These are phyloP conservation scores for Lignosus rhinocerotis DNA, from an alignment of 1,284 basidiomycete species.

Conservation along the genomic window DNA sequence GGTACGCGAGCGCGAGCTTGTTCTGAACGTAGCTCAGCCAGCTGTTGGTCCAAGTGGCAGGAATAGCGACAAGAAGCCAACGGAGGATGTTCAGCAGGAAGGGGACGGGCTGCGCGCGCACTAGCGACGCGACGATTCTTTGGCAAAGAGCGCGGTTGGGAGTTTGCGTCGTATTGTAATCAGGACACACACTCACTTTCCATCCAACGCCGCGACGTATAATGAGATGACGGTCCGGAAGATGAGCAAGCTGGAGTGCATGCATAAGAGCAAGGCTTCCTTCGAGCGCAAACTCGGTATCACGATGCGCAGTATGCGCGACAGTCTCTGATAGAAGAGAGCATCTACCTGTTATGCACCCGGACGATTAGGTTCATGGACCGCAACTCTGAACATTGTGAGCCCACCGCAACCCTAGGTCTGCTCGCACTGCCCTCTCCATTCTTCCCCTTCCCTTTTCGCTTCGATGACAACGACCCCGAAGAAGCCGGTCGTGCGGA, in stretches of 20 bases:
- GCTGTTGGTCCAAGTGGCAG: slow-evolving; percentile 95
- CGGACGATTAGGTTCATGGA: not conserved
- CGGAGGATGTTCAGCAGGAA: slow-evolving; percentile 86
- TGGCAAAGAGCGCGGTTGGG: not conserved
- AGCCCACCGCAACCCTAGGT: slow-evolving; percentile 65
- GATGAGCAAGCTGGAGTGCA: slow-evolving; percentile 88
- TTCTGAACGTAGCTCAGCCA: slow-evolving; percentile 95
- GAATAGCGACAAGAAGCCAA: slow-evolving; percentile 94
- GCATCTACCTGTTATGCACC: slow-evolving; percentile 70
- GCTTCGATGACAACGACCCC: slow-evolving; percentile 26
- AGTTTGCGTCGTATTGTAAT: too few relatives aligned
- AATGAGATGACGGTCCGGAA: slow-evolving; percentile 89
- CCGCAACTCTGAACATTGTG: not conserved
- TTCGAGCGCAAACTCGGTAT: slow-evolving; percentile 86
- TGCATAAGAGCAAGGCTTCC: slow-evolving; percentile 83
- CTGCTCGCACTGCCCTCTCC: slow-evolving; percentile 43
- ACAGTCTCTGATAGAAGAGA: slow-evolving; percentile 84
- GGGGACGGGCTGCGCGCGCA: slow-evolving; percentile 79
- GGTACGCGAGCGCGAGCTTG: slow-evolving; percentile 91
- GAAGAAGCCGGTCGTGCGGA: slow-evolving; percentile 38
- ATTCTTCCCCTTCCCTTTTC: slow-evolving; percentile 43
- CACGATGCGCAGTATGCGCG: slow-evolving; percentile 81
- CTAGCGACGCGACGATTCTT: slow-evolving; percentile 93
- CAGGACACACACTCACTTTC: slow-evolving; percentile 65
- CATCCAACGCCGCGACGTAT: slow-evolving; percentile 95